Conservation (phyloP, 1,284 basidiomycete species). For the Marasmius sp. region DNA sequence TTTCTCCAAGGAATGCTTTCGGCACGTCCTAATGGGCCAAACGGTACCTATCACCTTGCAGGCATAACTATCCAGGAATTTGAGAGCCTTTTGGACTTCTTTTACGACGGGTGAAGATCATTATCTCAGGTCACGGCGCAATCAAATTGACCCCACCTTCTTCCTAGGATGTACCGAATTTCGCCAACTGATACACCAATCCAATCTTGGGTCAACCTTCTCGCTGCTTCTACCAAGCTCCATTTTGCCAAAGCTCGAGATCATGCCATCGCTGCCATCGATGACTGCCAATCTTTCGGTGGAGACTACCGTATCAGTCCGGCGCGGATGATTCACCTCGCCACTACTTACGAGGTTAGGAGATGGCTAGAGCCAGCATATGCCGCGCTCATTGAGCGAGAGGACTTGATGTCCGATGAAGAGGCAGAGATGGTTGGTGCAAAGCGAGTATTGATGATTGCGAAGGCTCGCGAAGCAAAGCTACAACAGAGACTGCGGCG, state of each 20-base stretch:
- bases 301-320: neutral
- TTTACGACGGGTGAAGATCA: conserved; percentile 6
- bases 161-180: conserved; percentile 7
- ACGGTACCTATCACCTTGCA: neutral
- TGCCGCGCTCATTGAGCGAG: neutral
- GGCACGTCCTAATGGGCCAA: neutral
- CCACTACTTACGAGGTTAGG: neutral
- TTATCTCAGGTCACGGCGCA: neutral
- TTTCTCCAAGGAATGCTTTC: conserved; percentile 7
- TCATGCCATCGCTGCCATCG: conserved; percentile 8
- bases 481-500: neutral
- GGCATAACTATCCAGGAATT: conserved; percentile 2
- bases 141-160: neutral
- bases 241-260: conserved; percentile 6
- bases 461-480: neutral
- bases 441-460: neutral
- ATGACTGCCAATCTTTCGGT: neutral
- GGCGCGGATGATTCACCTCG: neutral
- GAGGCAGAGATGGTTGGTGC: neutral
- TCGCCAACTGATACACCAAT: neutral
- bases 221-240: conserved; percentile 1
- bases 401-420: neutral
- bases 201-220: conserved; percentile 5
- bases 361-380: neutral
- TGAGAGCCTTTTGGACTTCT: conserved; percentile 6